These are phyloP conservation scores for Camellia granthamiana DNA, from an alignment of 148 eudicot genomes.

Conservation along the genomic window DNA sequence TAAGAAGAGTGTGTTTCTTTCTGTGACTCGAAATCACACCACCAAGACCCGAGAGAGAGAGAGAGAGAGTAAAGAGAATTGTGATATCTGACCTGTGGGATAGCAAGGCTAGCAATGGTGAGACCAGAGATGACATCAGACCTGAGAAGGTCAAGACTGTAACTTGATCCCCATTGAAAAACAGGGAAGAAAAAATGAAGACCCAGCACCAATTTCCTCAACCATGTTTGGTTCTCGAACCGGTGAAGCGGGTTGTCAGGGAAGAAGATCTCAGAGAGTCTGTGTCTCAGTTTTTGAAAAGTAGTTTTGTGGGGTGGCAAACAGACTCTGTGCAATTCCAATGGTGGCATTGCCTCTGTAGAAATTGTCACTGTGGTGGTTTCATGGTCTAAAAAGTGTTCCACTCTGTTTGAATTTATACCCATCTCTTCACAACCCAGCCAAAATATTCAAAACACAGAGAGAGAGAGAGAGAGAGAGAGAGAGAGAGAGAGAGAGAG, in stretches of 20 bases:
- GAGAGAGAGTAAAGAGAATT: no score
- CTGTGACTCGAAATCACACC: no score
- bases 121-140: constrained; percentile 83
- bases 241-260: constrained; percentile 79
- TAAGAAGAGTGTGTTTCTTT: no score
- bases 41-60: no score
- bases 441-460: neutral
- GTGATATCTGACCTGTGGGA: constrained; percentile 64
- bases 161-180: constrained; percentile 75
- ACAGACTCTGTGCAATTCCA: constrained; percentile 63
- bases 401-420: constrained; percentile 64
- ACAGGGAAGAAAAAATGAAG: constrained; percentile 82
- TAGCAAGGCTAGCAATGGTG: constrained; percentile 94
- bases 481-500: neutral
- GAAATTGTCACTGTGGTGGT: constrained; percentile 8
- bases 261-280: constrained; percentile 74
- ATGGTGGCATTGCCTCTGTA: constrained; percentile 15
- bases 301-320: constrained; percentile 67
- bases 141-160: constrained; percentile 44
- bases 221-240: constrained; percentile 65
- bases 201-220: constrained; percentile 48
- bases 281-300: constrained; percentile 47
- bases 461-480: neutral
- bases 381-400: constrained; percentile 40
- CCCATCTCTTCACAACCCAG: constrained; percentile 26